Base-by-base conservation (phyloP, 78 protist genomes). In the Chrysochromulina parva region DNA sequence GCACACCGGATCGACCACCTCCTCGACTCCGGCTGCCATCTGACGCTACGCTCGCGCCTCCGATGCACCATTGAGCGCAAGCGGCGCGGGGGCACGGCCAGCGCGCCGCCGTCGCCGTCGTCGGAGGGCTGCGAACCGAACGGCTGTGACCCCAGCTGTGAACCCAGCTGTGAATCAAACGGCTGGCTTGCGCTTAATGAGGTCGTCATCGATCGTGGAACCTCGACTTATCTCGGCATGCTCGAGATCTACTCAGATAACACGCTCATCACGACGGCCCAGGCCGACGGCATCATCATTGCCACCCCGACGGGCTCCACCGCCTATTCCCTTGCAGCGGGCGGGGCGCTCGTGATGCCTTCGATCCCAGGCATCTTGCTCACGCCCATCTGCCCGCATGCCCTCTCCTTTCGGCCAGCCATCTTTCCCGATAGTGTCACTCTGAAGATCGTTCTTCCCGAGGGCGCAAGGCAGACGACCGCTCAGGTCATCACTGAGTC, bases 341-440 rank as follows among this genome's bases (percentile, higher is more conserved):
- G 99, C 58, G 99, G 99, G 14, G 52, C 97, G 13, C 74, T 96
- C 24, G 93, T 95, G 14, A 97, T 96, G 81, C 99, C 99, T 17
- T 62, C 94, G 0, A 93, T 96, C 16, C 94, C 95, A 0, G 91
- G 93, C n/a, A 93, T 96, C 3, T 66, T 96, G 16, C 78, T 98
- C 60, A 97, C 99, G n/a, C 99, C 99, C 7, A 94, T 98, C 48
- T 97, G 98, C 73, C 97, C 99, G 20, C 97, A 95, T 59, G 80
- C 97, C 26, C 91, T 98, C 10, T 94, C 98, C 4, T 97, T 96
- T 78, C 88, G 99, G 20, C 99, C 99, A 0, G 86, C 96, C 3
- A 62, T 96, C 0, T 76, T 97, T 50, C 98, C 98, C 19, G 93
- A 73, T 11, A 26, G 20, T 13, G 86, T 90, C 20, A 85, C 62